These are phyloP conservation scores for Oryza meridionalis DNA, from an alignment of 176 grass and related monocot genomes.

Conservation along the genomic window DNA sequence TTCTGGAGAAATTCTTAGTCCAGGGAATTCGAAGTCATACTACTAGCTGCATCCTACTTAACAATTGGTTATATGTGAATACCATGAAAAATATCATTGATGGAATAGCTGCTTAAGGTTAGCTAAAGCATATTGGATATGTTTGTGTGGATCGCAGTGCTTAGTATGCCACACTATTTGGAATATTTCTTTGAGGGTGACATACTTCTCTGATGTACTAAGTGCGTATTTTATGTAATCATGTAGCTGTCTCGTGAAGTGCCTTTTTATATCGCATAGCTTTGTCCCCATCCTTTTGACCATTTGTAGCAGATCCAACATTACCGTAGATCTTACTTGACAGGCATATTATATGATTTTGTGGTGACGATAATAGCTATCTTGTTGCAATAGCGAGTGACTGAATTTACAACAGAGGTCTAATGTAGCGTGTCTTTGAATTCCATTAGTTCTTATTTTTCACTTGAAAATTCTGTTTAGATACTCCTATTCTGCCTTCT, in stretches of 20 bases:
- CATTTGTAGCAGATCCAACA: background rate
- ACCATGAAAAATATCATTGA: too few relatives aligned
- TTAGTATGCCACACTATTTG: background rate
- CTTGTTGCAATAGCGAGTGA: background rate
- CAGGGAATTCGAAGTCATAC: background rate
- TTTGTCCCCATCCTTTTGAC: background rate
- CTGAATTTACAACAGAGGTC: background rate
- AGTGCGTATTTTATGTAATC: background rate
- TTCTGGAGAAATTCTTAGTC: background rate
- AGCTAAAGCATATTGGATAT: background rate
- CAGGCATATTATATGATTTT: background rate
- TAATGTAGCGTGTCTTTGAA: background rate
- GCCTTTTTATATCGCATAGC: background rate
- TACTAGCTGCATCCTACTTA: background rate
- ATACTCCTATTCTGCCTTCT: background rate
- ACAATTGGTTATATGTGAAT: background rate
- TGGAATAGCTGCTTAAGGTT: too few relatives aligned
- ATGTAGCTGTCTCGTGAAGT: background rate
- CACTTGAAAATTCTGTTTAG: background rate
- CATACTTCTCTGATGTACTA: background rate
- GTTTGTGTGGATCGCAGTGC: background rate
- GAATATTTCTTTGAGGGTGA: background rate
- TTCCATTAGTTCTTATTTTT: background rate
- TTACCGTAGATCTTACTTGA: background rate
- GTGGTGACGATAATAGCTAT: background rate